Percentiles rank a stretch among this genome's conserved stretches.
These are phyloP conservation scores for Astraeus odoratus DNA, from an alignment of 768 basidiomycete species.

Conservation along the genomic window DNA sequence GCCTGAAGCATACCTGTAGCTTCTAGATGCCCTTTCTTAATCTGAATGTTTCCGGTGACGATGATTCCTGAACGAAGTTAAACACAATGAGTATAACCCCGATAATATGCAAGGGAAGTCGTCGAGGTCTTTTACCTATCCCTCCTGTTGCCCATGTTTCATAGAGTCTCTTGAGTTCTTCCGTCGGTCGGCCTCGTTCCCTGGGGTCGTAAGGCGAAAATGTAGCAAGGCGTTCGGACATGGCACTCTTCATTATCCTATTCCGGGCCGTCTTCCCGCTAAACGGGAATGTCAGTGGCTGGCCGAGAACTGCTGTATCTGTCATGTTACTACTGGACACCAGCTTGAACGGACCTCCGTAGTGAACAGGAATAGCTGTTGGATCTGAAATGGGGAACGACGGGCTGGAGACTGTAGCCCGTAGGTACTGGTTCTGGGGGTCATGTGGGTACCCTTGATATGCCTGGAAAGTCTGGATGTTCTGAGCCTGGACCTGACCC, in stretches of 20 bases:
- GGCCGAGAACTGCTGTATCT: conserved; percentile 16
- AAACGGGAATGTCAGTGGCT: conserved; percentile 23
- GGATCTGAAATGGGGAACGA: not conserved
- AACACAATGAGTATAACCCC: no score
- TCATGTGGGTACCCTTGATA: not conserved
- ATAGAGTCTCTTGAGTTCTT: conserved; percentile 28
- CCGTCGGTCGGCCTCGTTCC: conserved; percentile 26
- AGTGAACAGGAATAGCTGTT: not conserved
- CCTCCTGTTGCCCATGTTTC: conserved; percentile 28
- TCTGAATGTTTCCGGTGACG: conserved; percentile 28
- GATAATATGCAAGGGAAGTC: no score
- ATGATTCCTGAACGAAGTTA: conserved; percentile 22
- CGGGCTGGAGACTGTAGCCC: not conserved
- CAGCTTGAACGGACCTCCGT: no score
- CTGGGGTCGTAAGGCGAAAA: conserved; percentile 24
- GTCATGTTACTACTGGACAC: conserved; percentile 9
- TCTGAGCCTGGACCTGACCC: not conserved
- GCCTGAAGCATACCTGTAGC: conserved; percentile 20
- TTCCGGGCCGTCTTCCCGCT: conserved; percentile 25
- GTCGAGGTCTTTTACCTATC: no score
- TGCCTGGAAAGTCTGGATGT: not conserved
- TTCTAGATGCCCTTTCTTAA: conserved; percentile 29
- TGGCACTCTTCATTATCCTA: conserved; percentile 28
- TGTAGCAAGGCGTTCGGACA: conserved; percentile 30
- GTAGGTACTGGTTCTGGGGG: not conserved